Conservation (phyloP, 2,329 filamentous ascomycete species). For the Keithomyces neogunnii region DNA sequence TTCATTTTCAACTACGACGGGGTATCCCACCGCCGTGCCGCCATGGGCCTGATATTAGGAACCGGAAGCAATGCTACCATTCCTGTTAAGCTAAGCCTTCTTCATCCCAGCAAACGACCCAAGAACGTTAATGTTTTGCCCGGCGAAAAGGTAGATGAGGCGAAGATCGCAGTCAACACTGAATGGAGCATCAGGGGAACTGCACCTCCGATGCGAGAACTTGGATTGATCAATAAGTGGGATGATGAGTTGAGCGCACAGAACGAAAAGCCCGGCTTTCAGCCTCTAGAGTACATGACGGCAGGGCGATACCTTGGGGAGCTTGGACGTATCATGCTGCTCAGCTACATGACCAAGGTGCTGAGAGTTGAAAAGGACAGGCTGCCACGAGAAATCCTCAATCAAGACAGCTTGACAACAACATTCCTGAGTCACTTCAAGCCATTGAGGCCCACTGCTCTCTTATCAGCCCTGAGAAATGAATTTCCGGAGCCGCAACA, state of each 20-base stretch:
- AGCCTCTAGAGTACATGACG: constrained; percentile 80
- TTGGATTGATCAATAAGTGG: constrained; percentile 61
- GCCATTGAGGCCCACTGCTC: constrained; percentile 37
- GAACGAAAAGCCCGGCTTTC: constrained; percentile 65
- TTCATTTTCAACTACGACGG: constrained; percentile 64
- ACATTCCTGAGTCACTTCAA: constrained; percentile 65
- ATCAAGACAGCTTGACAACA: constrained; percentile 58
- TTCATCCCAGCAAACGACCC: constrained; percentile 56
- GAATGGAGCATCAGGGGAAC: constrained; percentile 78
- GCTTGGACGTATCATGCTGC: constrained; percentile 60
- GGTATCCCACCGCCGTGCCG: constrained; percentile 52
- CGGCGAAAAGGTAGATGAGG: constrained; percentile 36
- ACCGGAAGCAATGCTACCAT: constrained; percentile 78
- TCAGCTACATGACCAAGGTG: constrained; percentile 50
- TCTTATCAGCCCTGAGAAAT: constrained; percentile 37
- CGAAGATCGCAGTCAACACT: constrained; percentile 71
- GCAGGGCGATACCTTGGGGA: constrained; percentile 71
- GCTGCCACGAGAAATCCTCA: constrained; percentile 46
- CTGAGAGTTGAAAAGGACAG: constrained; percentile 29
- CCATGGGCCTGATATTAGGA: constrained; percentile 74
- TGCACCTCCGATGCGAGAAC: constrained; percentile 54
- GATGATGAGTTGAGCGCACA: constrained; percentile 58
- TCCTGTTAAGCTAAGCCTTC: constrained; percentile 52
- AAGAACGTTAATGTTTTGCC: constrained; percentile 39
- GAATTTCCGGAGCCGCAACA: constrained; percentile 44